Conservation (phyloP, 129 eudicot genomes). For the Cynara cardunculus region DNA sequence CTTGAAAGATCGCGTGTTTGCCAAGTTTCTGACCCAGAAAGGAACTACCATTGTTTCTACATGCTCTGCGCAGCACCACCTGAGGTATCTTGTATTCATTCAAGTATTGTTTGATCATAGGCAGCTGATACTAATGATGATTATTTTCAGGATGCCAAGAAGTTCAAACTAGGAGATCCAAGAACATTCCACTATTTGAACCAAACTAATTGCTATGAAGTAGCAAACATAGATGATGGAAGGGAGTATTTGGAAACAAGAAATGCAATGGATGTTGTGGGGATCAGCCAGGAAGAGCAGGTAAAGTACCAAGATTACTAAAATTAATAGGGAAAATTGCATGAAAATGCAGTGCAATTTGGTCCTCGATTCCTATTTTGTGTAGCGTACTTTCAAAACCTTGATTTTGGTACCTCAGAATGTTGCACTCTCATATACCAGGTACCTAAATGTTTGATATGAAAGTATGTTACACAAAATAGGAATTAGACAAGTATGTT, state of each 20-base stretch:
- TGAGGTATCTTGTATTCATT: constrained; percentile 49
- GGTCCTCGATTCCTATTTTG: background rate
- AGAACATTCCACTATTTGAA: constrained; percentile 85
- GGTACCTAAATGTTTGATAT: background rate
- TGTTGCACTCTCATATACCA: background rate
- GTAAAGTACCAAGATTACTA: constrained; percentile 30
- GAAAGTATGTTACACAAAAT: background rate
- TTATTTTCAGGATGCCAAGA: constrained; percentile 65
- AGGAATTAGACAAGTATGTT: too few species aligned
- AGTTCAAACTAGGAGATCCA: constrained; percentile 81
- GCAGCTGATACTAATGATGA: background rate
- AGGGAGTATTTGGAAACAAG: constrained; percentile 89
- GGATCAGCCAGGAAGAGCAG: constrained; percentile 93
- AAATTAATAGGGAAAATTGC: background rate
- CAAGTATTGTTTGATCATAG: background rate
- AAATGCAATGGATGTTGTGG: constrained; percentile 98
- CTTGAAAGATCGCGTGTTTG: constrained; percentile 98
- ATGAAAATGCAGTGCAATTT: background rate
- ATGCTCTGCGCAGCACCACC: constrained; percentile 99
- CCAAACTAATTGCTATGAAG: constrained; percentile 87
- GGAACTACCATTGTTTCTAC: constrained; percentile 96
- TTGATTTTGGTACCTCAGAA: background rate
- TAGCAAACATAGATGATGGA: constrained; percentile 86
- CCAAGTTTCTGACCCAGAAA: constrained; percentile 94
- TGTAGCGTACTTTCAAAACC: background rate